Evolutionary conservation across 495 filamentous ascomycete genomes (phyloP).

Genomic region (Chaetomium tenue): DNA sequence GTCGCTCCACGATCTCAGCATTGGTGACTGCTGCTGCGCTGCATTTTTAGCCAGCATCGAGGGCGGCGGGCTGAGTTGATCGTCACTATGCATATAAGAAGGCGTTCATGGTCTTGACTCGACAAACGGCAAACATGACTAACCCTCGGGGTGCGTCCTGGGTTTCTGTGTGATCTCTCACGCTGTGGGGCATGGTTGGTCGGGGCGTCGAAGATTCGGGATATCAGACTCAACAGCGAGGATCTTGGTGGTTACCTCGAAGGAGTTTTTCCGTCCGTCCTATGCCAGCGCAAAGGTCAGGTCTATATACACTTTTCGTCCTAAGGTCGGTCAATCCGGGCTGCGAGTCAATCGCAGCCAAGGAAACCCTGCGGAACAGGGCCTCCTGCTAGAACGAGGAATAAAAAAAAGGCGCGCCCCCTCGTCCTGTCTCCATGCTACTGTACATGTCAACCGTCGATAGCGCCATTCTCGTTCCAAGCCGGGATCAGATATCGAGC

Average conservation of each 20-base stretch:
- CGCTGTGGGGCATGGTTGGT: constrained; percentile 28
- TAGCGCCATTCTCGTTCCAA: constrained; percentile 2
- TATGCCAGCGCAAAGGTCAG: background rate
- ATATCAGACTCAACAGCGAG: constrained; percentile 1
- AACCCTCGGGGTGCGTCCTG: constrained; percentile 20
- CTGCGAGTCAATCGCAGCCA: background rate
- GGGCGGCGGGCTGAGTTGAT: constrained; percentile 5
- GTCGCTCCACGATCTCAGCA: constrained; percentile 41
- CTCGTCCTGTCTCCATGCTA: constrained; percentile 6
- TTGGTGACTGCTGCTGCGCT: constrained; percentile 25
- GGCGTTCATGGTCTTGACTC: background rate
- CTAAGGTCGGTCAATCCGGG: background rate
- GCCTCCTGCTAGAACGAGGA: constrained; percentile 2
- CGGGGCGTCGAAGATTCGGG: background rate
- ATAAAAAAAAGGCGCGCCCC: constrained; percentile 10
- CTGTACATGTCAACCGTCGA: constrained; percentile 17
- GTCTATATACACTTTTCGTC: constrained; percentile 12
- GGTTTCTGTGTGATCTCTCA: constrained; percentile 15
- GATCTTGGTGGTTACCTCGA: background rate
- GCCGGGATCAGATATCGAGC: constrained; percentile 3
- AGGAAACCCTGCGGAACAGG: constrained; percentile 9
- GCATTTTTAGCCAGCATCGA: constrained; percentile 4
- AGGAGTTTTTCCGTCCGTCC: background rate
- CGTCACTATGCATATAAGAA: constrained; percentile 20
- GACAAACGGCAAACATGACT: constrained; percentile 15